A percentile compares a stretch with the other conserved stretches of the same genome.
Evolutionary conservation across 768 basidiomycete species (phyloP).

Genomic region (Udeniomyces megalosporus): DNA sequence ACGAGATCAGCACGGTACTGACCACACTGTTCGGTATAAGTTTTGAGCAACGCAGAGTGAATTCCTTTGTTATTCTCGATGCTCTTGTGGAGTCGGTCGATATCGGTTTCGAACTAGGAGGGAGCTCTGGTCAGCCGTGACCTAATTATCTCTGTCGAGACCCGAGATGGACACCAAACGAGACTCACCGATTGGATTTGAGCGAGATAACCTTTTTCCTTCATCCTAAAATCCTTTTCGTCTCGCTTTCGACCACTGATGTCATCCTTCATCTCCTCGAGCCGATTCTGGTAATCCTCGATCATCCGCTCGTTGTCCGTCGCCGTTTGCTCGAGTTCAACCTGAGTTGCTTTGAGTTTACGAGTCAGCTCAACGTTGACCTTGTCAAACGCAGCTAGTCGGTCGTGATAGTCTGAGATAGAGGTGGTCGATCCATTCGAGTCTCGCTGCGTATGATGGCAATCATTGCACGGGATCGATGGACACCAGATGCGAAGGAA

Average conservation of each 20-base stretch:
- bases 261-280: conserved; percentile 6
- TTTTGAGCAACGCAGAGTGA: conserved; percentile 6
- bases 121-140: not conserved
- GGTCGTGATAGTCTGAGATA: conserved; percentile 2
- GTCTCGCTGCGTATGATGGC: not conserved
- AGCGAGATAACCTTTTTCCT: not conserved
- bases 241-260: not conserved
- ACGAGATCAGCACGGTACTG: no score
- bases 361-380: conserved; percentile 6
- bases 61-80: not conserved
- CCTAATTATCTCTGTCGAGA: not conserved
- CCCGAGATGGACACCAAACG: not conserved
- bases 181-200: conserved; percentile 8
- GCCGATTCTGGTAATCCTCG: not conserved
- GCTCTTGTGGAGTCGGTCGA: conserved; percentile 2
- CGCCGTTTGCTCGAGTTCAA: conserved; percentile 8
- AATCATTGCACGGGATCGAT: no score
- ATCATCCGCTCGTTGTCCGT: conserved; percentile 6
- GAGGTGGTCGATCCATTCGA: not conserved
- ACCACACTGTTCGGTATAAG: conserved; percentile 11
- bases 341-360: not conserved
- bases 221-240: conserved; percentile 10
- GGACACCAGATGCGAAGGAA: no score
- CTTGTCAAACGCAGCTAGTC: not conserved
- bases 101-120: conserved; percentile 10